Percentiles rank a stretch among this genome's conserved stretches.
These are phyloP conservation scores for Rhynchosporium secalis DNA, from an alignment of 2,329 filamentous ascomycete genomes.

Conservation along the genomic window DNA sequence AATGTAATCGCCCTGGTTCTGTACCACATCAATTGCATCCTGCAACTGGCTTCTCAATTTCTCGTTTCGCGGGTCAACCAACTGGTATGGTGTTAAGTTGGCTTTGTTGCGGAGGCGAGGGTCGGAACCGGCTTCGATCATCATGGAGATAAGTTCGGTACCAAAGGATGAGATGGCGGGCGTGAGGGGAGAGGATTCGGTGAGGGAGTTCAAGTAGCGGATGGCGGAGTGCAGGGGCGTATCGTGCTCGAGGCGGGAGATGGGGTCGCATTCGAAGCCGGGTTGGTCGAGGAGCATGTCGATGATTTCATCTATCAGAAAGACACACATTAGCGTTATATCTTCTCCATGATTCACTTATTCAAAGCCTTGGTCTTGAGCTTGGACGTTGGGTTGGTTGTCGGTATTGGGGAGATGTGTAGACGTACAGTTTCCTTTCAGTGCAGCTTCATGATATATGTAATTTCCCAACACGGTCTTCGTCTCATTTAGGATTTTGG, in stretches of 20 bases:
- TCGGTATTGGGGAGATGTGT: neutral
- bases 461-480: conserved; percentile 85
- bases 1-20: conserved; percentile 54
- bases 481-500: conserved; percentile 80
- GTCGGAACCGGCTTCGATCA: conserved; percentile 76
- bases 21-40: conserved; percentile 66
- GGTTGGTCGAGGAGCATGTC: conserved; percentile 81
- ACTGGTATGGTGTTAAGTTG: conserved; percentile 68
- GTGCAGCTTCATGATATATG: conserved; percentile 85
- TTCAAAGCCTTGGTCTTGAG: neutral
- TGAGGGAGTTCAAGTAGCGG: conserved; percentile 71
- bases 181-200: conserved; percentile 43
- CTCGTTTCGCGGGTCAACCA: conserved; percentile 70
- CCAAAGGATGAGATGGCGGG: conserved; percentile 62
- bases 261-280: conserved; percentile 80
- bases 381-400: neutral
- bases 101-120: conserved; percentile 68
- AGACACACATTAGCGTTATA: neutral
- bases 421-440: conserved; percentile 76
- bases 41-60: conserved; percentile 63
- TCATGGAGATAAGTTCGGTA: conserved; percentile 69
- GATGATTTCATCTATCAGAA: conserved; percentile 69
- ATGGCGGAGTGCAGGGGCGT: conserved; percentile 79
- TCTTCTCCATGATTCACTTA: no score
- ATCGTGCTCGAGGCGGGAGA: conserved; percentile 70